These are phyloP conservation scores for Aspergillus eucalypticola DNA, from an alignment of 2,329 filamentous ascomycete genomes.

Conservation along the genomic window DNA sequence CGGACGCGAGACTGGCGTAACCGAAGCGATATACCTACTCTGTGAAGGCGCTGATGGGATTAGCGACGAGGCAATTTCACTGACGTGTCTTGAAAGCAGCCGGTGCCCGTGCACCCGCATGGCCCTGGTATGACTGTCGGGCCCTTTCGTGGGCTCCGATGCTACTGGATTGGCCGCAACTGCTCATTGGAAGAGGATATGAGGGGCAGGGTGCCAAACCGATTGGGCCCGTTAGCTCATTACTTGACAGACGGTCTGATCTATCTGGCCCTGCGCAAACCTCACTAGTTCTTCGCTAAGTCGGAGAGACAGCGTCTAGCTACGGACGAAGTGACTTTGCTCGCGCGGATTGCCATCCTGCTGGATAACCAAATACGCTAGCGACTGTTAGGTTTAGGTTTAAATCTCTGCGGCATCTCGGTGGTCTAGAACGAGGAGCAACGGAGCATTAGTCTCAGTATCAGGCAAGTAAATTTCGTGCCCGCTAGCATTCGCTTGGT, in stretches of 20 bases:
- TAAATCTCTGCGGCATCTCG: not conserved
- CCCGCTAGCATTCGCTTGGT: not conserved
- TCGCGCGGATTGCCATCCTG: not conserved
- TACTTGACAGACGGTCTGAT: not conserved
- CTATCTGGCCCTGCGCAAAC: not conserved
- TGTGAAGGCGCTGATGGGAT: not conserved
- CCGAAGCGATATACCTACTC: not conserved
- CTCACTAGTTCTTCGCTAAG: not conserved
- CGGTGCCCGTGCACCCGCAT: conserved; percentile 7
- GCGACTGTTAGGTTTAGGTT: not conserved
- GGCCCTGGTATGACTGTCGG: not conserved
- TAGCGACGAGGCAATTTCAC: not conserved
- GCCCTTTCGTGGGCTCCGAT: not conserved
- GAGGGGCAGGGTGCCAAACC: not conserved
- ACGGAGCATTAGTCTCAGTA: not conserved
- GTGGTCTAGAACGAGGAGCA: not conserved
- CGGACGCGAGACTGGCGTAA: not conserved
- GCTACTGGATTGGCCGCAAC: not conserved
- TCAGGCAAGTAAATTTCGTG: not conserved
- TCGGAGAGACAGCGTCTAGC: not conserved
- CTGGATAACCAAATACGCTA: not conserved
- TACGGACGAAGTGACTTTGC: not conserved
- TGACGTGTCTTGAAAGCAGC: not conserved
- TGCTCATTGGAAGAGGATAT: not conserved
- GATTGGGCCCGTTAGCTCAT: not conserved